Conservation (phyloP, 2,329 filamentous ascomycete genomes). For the Pseudogymnoascus sp. region DNA sequence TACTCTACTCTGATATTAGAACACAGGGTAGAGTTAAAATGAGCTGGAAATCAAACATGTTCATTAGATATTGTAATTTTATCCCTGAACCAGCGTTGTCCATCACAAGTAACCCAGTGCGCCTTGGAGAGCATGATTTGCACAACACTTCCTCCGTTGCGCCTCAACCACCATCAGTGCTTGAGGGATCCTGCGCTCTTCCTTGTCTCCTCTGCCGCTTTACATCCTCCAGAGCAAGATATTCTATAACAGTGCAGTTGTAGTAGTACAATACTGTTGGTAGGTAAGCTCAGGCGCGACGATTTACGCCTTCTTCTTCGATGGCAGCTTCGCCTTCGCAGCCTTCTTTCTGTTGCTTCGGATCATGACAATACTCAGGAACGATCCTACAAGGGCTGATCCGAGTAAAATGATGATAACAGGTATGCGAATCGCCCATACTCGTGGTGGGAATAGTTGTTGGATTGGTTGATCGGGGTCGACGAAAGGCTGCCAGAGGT, state of each 20-base stretch:
- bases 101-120: not conserved
- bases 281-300: not conserved
- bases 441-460: constrained; percentile 88
- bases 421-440: constrained; percentile 97
- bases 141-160: not conserved
- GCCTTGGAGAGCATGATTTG: not conserved
- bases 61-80: constrained; percentile 7
- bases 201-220: not conserved
- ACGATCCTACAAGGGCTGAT: constrained; percentile 89
- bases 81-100: constrained; percentile 4
- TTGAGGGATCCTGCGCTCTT: not conserved
- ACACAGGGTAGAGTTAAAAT: not conserved
- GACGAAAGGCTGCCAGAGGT: constrained; percentile 71
- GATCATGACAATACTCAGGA: constrained; percentile 97
- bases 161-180: not conserved
- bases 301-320: constrained; percentile 68
- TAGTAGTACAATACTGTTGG: constrained; percentile 2
- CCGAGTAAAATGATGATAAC: constrained; percentile 91
- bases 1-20: not conserved
- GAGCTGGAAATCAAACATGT: not conserved
- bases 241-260: not conserved
- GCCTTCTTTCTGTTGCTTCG: constrained; percentile 97
- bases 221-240: not conserved
- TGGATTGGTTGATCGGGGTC: constrained; percentile 90
- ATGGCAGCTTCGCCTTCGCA: constrained; percentile 79